Evolutionary conservation across 2,329 filamentous ascomycete species (phyloP).

Genomic region (Diaporthe sp.): DNA sequence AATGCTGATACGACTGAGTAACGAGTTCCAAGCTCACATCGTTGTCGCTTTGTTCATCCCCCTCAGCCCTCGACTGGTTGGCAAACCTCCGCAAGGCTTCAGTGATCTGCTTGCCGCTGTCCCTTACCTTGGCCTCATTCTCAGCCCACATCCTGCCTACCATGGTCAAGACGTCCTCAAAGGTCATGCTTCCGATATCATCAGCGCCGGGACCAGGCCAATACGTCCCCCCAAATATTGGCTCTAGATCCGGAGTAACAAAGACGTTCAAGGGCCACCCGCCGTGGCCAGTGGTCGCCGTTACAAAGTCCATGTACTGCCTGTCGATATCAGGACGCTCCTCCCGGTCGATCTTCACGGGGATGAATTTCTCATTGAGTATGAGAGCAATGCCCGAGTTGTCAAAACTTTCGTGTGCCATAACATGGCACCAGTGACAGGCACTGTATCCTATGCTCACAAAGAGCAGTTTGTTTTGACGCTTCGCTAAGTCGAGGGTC

Average conservation of each 20-base stretch:
- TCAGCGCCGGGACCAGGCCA: slow-evolving; percentile 81
- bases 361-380: slow-evolving; percentile 86
- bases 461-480: slow-evolving; percentile 21
- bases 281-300: slow-evolving; percentile 85
- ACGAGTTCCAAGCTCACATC: slow-evolving; percentile 85
- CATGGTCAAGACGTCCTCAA: slow-evolving; percentile 20
- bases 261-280: slow-evolving; percentile 95
- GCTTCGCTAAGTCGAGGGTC: slow-evolving; percentile 24
- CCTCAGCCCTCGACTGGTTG: slow-evolving; percentile 59
- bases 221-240: slow-evolving; percentile 92
- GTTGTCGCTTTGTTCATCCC: slow-evolving; percentile 56
- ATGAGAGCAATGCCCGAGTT: slow-evolving; percentile 81
- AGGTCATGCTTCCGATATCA: slow-evolving; percentile 57
- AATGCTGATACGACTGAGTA: slow-evolving; percentile 85
- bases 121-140: slow-evolving; percentile 18
- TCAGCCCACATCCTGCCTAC: slow-evolving; percentile 26
- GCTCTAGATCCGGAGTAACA: slow-evolving; percentile 86
- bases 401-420: slow-evolving; percentile 91
- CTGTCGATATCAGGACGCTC: slow-evolving; percentile 92
- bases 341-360: slow-evolving; percentile 89
- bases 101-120: slow-evolving; percentile 29
- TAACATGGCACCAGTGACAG: slow-evolving; percentile 74
- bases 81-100: slow-evolving; percentile 25
- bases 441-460: slow-evolving; percentile 31
- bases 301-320: slow-evolving; percentile 96